phyloP scores from a whole-genome alignment of 2,329 filamentous ascomycete species.

The Fusarium sterilihyphosum region DNA sequence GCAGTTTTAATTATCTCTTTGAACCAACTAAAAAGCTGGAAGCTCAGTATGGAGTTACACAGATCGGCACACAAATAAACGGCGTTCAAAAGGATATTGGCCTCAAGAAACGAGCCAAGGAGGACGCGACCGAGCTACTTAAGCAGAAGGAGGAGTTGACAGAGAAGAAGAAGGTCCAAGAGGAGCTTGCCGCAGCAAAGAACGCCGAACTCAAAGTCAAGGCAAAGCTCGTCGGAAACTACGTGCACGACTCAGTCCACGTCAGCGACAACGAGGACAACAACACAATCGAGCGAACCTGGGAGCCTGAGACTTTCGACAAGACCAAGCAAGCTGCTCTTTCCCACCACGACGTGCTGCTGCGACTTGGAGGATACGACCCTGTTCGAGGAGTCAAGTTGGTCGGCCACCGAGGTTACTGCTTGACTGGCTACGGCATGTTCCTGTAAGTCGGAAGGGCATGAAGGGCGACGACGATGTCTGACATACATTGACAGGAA shows the following conservation, averaged over 20 bases:
- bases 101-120: slow-evolving; percentile 92
- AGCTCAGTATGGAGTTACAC: slow-evolving; percentile 79
- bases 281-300: slow-evolving; percentile 80
- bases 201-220: slow-evolving; percentile 78
- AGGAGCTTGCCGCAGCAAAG: slow-evolving; percentile 80
- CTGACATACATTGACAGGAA: slow-evolving; percentile 58
- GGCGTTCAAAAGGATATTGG: slow-evolving; percentile 90
- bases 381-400: slow-evolving; percentile 93
- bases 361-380: slow-evolving; percentile 89
- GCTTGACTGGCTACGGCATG: slow-evolving; percentile 87
- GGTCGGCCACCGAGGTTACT: slow-evolving; percentile 94
- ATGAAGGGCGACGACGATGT: neutral
- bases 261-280: slow-evolving; percentile 88
- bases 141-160: slow-evolving; percentile 81
- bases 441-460: slow-evolving; percentile 63
- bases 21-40: slow-evolving; percentile 19
- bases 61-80: slow-evolving; percentile 88
- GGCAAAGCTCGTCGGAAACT: slow-evolving; percentile 77
- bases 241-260: slow-evolving; percentile 86
- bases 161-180: slow-evolving; percentile 82
- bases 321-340: slow-evolving; percentile 81
- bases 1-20: neutral
- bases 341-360: slow-evolving; percentile 94
- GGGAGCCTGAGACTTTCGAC: slow-evolving; percentile 79
- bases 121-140: slow-evolving; percentile 83